phyloP scores from a whole-genome alignment of 2,329 filamentous ascomycete species.

The Talaromyces pinophilus region DNA sequence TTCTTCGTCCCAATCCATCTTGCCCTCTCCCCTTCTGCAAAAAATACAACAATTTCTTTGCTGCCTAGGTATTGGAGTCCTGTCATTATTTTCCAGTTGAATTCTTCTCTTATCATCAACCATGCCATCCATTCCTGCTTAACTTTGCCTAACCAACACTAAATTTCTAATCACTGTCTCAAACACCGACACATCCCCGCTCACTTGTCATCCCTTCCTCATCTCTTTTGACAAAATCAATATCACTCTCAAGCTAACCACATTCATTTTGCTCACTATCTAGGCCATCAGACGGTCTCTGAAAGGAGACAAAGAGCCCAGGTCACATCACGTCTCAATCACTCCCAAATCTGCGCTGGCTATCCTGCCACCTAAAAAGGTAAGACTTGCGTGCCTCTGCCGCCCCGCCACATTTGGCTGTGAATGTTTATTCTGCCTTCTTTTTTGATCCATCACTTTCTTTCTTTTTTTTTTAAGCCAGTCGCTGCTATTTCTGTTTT shows the following conservation, averaged over 20 bases:
- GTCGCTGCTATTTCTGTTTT: not conserved
- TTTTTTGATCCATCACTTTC: constrained; percentile 6
- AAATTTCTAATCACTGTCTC: constrained; percentile 2
- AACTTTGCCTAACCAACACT: not conserved
- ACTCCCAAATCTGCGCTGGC: constrained; percentile 82
- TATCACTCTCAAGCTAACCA: not conserved
- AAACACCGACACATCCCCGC: not conserved
- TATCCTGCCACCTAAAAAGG: constrained; percentile 91
- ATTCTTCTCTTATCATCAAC: not conserved
- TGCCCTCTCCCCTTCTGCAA: constrained; percentile 11
- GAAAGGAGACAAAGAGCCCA: constrained; percentile 78
- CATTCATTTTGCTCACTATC: constrained; percentile 16
- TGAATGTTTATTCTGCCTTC: constrained; percentile 8
- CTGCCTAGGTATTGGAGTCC: not conserved
- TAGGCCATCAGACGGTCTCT: constrained; percentile 83
- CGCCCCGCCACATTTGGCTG: constrained; percentile 19
- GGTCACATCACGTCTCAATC: constrained; percentile 72
- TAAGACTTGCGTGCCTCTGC: constrained; percentile 46
- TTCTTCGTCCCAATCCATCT: constrained; percentile 4
- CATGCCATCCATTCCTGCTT: not conserved
- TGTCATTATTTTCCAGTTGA: not conserved
- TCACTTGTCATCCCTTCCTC: not conserved
- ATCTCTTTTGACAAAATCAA: not conserved
- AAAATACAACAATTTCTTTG: not conserved
- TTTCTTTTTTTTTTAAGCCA: not conserved